Evolutionary conservation across 306 rosid genomes (phyloP).

Genomic region (Mimosa pudica): DNA sequence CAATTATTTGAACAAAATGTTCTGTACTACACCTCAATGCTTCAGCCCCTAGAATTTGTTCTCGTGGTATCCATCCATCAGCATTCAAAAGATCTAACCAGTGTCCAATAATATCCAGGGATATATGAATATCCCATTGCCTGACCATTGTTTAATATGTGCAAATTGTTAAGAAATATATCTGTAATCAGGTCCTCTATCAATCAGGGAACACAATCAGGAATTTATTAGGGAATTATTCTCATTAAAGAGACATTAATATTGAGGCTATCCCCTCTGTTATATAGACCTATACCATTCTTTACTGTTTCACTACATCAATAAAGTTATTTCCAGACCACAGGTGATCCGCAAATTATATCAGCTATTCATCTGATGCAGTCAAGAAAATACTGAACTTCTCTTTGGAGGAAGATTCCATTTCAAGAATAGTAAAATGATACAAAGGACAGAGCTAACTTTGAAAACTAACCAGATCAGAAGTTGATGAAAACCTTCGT

Average conservation of each 20-base stretch:
- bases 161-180: not conserved
- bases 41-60: constrained; percentile 95
- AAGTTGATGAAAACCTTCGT: constrained; percentile 98
- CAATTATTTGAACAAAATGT: constrained; percentile 38
- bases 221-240: too few relatives aligned
- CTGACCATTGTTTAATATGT: constrained; percentile 50
- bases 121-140: constrained; percentile 91
- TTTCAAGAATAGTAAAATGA: constrained; percentile 18
- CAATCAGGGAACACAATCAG: too few relatives aligned
- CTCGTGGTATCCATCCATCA: constrained; percentile 99
- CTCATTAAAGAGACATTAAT: too few relatives aligned
- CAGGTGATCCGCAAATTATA: constrained; percentile 4
- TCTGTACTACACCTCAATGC: constrained; percentile 71
- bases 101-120: constrained; percentile 87
- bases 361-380: constrained; percentile 6
- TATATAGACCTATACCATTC: too few relatives aligned
- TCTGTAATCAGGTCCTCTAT: too few relatives aligned
- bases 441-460: constrained; percentile 4
- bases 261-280: too few relatives aligned
- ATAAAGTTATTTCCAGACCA: constrained; percentile 27
- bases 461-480: constrained; percentile 71
- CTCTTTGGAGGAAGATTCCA: constrained; percentile 26
- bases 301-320: too few relatives aligned
- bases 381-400: constrained; percentile 22
- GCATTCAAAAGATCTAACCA: constrained; percentile 93